Conservation (phyloP, 352 stramenopile species). For the Aphanomyces euteiches region DNA sequence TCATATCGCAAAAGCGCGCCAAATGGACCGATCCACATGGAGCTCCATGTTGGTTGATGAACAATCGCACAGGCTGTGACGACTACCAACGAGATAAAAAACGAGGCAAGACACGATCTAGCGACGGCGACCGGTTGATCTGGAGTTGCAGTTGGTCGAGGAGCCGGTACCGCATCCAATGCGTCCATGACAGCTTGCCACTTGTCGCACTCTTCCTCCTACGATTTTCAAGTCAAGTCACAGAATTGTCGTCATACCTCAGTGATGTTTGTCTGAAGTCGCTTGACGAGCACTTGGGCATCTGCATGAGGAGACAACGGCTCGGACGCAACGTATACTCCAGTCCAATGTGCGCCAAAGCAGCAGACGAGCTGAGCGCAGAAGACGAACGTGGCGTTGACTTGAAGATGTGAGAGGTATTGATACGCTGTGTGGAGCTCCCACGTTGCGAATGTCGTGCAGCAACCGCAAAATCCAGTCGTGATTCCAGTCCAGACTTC, state of each 20-base stretch:
- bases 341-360: slow-evolving; percentile 16
- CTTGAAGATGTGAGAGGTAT: slow-evolving; percentile 11
- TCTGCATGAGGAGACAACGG: not conserved
- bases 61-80: not conserved
- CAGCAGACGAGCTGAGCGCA: slow-evolving; percentile 16
- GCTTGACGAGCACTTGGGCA: not conserved
- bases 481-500: slow-evolving; percentile 55
- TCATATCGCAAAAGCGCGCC: slow-evolving; percentile 55
- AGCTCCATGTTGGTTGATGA: slow-evolving; percentile 9
- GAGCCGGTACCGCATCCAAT: not conserved
- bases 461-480: slow-evolving; percentile 66
- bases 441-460: slow-evolving; percentile 65
- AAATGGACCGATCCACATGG: slow-evolving; percentile 4
- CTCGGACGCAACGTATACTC: not conserved
- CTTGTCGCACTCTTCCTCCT: not conserved
- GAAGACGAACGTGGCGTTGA: slow-evolving; percentile 24
- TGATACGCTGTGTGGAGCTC: slow-evolving; percentile 40
- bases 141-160: not conserved
- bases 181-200: slow-evolving; percentile 5
- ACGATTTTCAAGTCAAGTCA: no score
- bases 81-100: slow-evolving; percentile 15
- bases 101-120: slow-evolving; percentile 40
- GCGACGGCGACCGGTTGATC: no score
- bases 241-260: no score
- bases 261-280: not conserved